Conservation (phyloP, 805 yeast species). For the Cyberlindnera sargentensis region DNA sequence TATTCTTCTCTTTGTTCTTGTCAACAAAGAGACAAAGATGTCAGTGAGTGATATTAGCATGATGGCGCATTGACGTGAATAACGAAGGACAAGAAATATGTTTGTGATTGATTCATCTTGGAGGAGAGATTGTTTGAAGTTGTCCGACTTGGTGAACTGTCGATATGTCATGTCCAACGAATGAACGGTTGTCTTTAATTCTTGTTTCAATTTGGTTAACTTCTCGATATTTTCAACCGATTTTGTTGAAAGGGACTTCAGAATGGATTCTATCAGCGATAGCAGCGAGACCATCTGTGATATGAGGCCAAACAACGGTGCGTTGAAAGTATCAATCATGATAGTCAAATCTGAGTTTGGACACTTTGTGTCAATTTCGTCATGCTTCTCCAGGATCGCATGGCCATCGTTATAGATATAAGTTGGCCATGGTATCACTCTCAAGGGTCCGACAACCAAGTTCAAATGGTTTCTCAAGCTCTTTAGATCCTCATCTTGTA, state of each 20-base stretch:
- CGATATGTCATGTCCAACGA: slow-evolving; percentile 30
- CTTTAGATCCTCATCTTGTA: slow-evolving; percentile 27
- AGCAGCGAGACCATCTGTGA: slow-evolving; percentile 25
- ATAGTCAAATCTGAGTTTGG: slow-evolving; percentile 16
- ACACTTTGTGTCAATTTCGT: not conserved
- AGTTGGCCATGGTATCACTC: slow-evolving; percentile 31
- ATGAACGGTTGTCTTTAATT: slow-evolving; percentile 25
- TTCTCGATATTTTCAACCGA: not conserved
- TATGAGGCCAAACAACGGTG: slow-evolving; percentile 24
- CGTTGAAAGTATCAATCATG: slow-evolving; percentile 27
- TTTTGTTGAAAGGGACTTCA: too few species aligned
- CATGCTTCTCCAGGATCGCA: not conserved
- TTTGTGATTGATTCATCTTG: slow-evolving; percentile 30
- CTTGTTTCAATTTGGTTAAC: slow-evolving; percentile 12
- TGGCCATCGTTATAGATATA: slow-evolving; percentile 6
- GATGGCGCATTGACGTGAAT: slow-evolving; percentile 35
- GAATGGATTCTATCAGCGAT: too few species aligned
- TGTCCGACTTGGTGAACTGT: slow-evolving; percentile 28
- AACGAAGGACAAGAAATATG: slow-evolving; percentile 34
- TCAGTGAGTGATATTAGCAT: slow-evolving; percentile 24
- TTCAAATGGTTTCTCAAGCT: slow-evolving; percentile 36
- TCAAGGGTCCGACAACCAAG: slow-evolving; percentile 31
- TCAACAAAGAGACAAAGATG: not conserved
- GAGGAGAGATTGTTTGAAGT: slow-evolving; percentile 30
- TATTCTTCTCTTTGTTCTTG: slow-evolving; percentile 26